A percentile compares a stretch with the other conserved stretches of the same genome.
Conservation (phyloP, 306 rosid genomes). For the Alnus rubra region DNA sequence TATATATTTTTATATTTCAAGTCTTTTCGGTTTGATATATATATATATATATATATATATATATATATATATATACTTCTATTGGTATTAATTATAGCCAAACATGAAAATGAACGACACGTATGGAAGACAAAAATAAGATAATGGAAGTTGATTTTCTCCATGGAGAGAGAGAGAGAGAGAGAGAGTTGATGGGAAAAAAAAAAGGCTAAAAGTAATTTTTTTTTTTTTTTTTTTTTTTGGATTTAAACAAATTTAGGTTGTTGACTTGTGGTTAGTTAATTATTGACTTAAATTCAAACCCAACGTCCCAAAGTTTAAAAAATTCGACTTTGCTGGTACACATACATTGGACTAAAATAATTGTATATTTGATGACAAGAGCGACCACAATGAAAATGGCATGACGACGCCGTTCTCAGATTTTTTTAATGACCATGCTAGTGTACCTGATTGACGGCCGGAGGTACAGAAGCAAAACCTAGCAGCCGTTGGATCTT, state of each 20-base stretch:
- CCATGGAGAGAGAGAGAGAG: too few species aligned
- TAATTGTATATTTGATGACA: background rate
- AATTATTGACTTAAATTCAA: conserved; percentile 2
- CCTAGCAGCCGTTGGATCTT: conserved; percentile 58
- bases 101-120: background rate
- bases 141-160: background rate
- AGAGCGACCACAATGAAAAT: background rate
- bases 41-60: background rate
- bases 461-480: conserved; percentile 66
- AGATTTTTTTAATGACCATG: background rate
- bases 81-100: background rate
- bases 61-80: background rate
- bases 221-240: too few species aligned
- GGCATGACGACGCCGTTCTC: background rate
- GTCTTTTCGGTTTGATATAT: background rate
- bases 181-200: too few species aligned
- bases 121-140: background rate
- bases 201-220: too few species aligned
- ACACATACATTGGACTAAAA: background rate
- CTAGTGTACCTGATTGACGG: conserved; percentile 67
- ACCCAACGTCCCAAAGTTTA: background rate
- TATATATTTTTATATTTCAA: background rate
- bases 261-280: too few species aligned
- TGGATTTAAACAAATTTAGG: too few species aligned
- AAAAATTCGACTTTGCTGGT: background rate